Evolutionary conservation across 495 filamentous ascomycete species (phyloP), one percentile per base, ranked within the genome.

Genomic region (Xylaria intraflava): DNA sequence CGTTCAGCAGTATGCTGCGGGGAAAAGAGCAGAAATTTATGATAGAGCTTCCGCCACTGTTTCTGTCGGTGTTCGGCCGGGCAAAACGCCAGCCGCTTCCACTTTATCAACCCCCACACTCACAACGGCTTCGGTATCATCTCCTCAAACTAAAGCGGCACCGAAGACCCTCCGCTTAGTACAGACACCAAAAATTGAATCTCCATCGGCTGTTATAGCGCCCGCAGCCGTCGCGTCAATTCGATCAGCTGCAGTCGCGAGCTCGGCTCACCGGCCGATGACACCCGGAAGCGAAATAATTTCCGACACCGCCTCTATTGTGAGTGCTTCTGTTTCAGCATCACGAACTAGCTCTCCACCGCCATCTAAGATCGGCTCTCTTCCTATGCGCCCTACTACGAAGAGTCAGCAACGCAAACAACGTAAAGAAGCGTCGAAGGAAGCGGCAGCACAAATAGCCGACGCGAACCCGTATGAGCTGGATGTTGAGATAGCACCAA

Each of bases 381-480:
- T 89, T 1, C 86, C 90, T 22, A 77, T 89, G 0, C 78, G 87
- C 35, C 69, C 78, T n/a, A 88, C 88, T 61, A 90, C 89, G 14
- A 98, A 97, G 75, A 92, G 83, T 58, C 89, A 94, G 61, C 77
- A 83, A 56, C 94, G 92, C 67, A 96, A 95, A 66, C 88, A 95
- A 59, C 76, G 90, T 41, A 85, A 88, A 65, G 83, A 87, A 60
- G 77, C 73, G 29, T 76, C 82, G 58, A 87, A 88, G 55, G 79
- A 83, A 50, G 75, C 77, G 19, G 62, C 71, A 7, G 69, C 74
- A 12, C 60, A 69, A 40, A 73, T 84, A 52, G 67, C 76, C 6
- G 71, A 75, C 36, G 61, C 70, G 11, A 77, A 82, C 53, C 85
- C 89, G 56, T 69, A 75, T 4, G 76, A 80, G 45, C 53, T 69